These are phyloP conservation scores for Fallopia convolvulus DNA, from an alignment of 148 eudicot species.

Conservation along the genomic window DNA sequence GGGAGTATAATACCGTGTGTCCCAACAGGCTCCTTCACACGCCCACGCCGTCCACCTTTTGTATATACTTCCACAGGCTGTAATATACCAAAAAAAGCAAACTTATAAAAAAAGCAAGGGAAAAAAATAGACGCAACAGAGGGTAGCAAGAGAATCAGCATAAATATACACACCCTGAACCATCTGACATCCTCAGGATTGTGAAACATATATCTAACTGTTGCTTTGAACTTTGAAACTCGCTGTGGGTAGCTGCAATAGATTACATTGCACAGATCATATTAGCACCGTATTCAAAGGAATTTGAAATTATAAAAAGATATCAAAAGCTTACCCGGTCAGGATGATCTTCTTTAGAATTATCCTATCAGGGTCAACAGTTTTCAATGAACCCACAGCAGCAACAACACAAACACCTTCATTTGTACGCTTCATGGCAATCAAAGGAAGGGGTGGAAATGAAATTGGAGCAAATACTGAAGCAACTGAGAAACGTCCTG, in stretches of 20 bases:
- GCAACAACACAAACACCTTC: slow-evolving; percentile 45
- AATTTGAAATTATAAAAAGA: neutral
- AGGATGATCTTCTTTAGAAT: slow-evolving; percentile 72
- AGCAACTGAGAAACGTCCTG: slow-evolving; percentile 77
- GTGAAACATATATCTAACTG: slow-evolving; percentile 91
- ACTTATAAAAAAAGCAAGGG: neutral
- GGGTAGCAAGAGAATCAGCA: neutral
- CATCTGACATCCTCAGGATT: slow-evolving; percentile 95
- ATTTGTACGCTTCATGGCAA: slow-evolving; percentile 53
- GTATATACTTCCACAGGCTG: slow-evolving; percentile 94
- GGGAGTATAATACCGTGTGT: slow-evolving; percentile 64
- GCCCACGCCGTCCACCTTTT: slow-evolving; percentile 90
- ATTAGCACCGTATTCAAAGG: neutral
- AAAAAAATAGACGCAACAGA: neutral
- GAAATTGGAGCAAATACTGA: slow-evolving; percentile 88
- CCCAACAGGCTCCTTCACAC: slow-evolving; percentile 89
- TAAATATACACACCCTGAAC: slow-evolving; percentile 69
- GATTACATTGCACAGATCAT: neutral
- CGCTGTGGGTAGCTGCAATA: slow-evolving; percentile 84
- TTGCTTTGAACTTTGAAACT: slow-evolving; percentile 83
- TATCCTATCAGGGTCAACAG: slow-evolving; percentile 79
- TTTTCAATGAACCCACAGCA: slow-evolving; percentile 73
- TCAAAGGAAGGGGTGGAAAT: slow-evolving; percentile 72
- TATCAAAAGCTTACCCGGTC: slow-evolving; percentile 54
- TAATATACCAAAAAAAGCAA: slow-evolving; percentile 13